These are phyloP conservation scores for Rutstroemia sydowiana DNA, from an alignment of 2,329 filamentous ascomycete species.

Conservation along the genomic window DNA sequence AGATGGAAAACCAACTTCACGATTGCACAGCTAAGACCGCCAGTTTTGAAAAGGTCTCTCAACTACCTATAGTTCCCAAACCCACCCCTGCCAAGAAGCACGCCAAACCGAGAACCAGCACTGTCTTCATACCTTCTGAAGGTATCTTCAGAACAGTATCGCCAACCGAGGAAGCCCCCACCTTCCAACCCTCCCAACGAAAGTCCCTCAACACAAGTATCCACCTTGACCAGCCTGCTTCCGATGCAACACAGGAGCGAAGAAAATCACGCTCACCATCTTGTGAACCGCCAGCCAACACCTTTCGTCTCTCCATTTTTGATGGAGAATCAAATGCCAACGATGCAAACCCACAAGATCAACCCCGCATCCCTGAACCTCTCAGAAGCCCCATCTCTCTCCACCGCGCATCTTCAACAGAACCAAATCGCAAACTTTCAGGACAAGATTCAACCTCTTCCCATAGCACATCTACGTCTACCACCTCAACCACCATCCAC, in stretches of 20 bases:
- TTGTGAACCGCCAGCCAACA: constrained; percentile 52
- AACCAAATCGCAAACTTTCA: no score
- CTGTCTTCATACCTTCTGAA: constrained; percentile 51
- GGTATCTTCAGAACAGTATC: constrained; percentile 57
- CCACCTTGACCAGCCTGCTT: background rate
- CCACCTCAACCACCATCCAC: constrained; percentile 30
- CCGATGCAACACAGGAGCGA: background rate
- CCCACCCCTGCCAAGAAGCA: constrained; percentile 5
- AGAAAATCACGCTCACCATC: constrained; percentile 42
- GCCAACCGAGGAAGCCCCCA: constrained; percentile 21
- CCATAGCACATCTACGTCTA: no score
- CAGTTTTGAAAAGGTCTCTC: constrained; percentile 6
- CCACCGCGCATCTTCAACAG: background rate
- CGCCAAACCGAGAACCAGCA: constrained; percentile 9
- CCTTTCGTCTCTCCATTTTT: constrained; percentile 54
- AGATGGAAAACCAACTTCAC: constrained; percentile 64
- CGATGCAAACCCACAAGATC: background rate
- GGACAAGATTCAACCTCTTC: no score
- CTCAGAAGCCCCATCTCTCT: constrained; percentile 20
- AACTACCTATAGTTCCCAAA: background rate
- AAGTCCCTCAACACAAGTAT: constrained; percentile 7
- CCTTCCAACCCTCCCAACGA: constrained; percentile 22
- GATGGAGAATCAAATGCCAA: constrained; percentile 40
- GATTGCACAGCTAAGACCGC: constrained; percentile 50
- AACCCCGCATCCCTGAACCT: background rate